These are phyloP conservation scores for Aspergillus sp. DNA, from an alignment of 2,329 filamentous ascomycete genomes.

Conservation along the genomic window DNA sequence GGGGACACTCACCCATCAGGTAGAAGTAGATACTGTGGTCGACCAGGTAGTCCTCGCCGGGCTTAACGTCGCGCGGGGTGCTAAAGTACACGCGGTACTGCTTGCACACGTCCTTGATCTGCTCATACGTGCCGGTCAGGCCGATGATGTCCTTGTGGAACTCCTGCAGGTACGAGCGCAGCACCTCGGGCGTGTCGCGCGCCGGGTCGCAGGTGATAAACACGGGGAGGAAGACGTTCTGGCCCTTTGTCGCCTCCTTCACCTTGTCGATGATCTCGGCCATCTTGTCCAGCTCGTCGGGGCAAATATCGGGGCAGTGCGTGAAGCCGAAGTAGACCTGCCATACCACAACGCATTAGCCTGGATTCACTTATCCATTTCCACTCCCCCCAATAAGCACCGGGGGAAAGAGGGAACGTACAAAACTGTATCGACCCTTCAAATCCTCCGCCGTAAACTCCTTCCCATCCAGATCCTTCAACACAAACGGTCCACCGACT, in stretches of 20 bases:
- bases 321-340: conserved; percentile 98
- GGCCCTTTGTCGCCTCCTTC: conserved; percentile 35
- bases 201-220: conserved; percentile 96
- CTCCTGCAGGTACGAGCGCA: conserved; percentile 83
- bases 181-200: conserved; percentile 78
- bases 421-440: conserved; percentile 72
- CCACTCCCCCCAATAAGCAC: neutral
- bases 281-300: conserved; percentile 99
- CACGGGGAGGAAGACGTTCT: conserved; percentile 64
- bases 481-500: conserved; percentile 81
- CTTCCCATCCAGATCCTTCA: conserved; percentile 78
- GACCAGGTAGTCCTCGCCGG: conserved; percentile 93
- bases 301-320: conserved; percentile 97
- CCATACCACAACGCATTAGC: neutral
- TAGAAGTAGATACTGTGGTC: conserved; percentile 99
- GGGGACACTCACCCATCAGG: conserved; percentile 68
- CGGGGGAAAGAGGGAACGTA: conserved; percentile 24
- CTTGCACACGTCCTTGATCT: conserved; percentile 93
- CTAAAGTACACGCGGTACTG: conserved; percentile 96
- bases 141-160: conserved; percentile 87
- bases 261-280: conserved; percentile 83
- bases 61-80: conserved; percentile 81
- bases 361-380: neutral
- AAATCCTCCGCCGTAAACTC: conserved; percentile 75
- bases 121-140: conserved; percentile 87